Base-by-base conservation (phyloP, 768 basidiomycete genomes). In the Naganishia randhawae region DNA sequence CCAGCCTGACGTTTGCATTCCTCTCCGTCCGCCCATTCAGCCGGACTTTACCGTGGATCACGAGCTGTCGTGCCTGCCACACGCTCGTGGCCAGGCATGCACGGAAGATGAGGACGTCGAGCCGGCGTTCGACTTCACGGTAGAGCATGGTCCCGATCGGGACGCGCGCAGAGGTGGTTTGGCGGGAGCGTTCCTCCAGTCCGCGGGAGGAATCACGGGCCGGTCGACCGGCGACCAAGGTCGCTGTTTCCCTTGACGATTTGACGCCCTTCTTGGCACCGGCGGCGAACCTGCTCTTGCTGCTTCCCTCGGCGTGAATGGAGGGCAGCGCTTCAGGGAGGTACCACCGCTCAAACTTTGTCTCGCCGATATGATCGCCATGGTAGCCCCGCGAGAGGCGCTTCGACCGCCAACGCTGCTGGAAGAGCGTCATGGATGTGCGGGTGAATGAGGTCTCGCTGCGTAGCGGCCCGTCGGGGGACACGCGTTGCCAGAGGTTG, bases 131-230 rank as follows among this genome's bases (percentile, higher is more conserved):
- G n/a, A 98, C 85, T 80, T 97, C 92, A 0, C 86, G 80, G 78
- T 94, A 90, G 90, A 98, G 94, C 85, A 99, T 85, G 78, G 90
- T 92, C 57, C 91, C 92, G 17, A 98, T 89, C 6, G 96, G 96
- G 19, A 92, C 88, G 73, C 90, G 88, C 72, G 86, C 85, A 71
- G 77, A 76, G 69, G 42, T 3, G 42, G 42, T 9, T 83, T 81
- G 65, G 81, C 82, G 68, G 83, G 80, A 73, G 82, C 83, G 76
- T 82, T 85, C 73, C 82, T 81, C 66, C 78, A 81, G 52, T 73
- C 78, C 73, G 79, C 82, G 29, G 33, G 77, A 73, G 37, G 74
- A 73, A 62, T 81, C 73, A 64, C 82, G 45, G 11, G n/a, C 73
- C 51, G 80, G 75, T 70, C 84, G 81, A 72, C 89, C 78, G 62